Evolutionary conservation across 305 asterid species (phyloP), one percentile per base, ranked within the genome.

Genomic region (Plantago rigida): DNA sequence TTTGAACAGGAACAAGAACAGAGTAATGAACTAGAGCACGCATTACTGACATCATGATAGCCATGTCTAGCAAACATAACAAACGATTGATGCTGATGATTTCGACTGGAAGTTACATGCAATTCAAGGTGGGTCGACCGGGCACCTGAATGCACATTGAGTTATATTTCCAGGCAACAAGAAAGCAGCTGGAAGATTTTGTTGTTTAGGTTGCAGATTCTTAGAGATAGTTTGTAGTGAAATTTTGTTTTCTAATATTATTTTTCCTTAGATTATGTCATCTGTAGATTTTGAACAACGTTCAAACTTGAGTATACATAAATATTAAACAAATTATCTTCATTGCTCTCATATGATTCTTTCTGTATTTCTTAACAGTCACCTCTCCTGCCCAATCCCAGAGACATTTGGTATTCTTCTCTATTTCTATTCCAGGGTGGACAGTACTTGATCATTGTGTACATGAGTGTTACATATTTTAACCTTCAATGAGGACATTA

Each of bases 31-130:
- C 36, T 77, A 54, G 87, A 85, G 67, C 77, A 78, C 75, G 73
- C 76, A 69, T 63, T 87, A 60, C 47, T 81, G 77, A 68, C 62
- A 69, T 84, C 83, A 13, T 84, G 78, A 81, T 39, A 36, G 14
- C 22, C 17, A 31, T 28, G 17, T 34, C 29, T 58, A 28, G 9
- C 41, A 15, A 51, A 56, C 29, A 47, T 39, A 34, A 11, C 55
- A 24, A 58, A 22, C 65, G 8, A 10, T 44, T 12, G n/a, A 3
- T 14, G 46, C 48, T 62, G 56, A 59, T 59, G 28, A 12, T 3
- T 13, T 45, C 36, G n/a, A 11, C 24, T 19, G 42, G 17, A 51
- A n/a, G 63, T 13, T 56, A 11, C 13, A 44, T 59, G 41, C 60
- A 17, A 28, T 57, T 49, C 13, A 42, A 51, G 45, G 14, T 42